Percentiles rank a stretch among this genome's conserved stretches.
phyloP scores from a whole-genome alignment of 805 yeast genomes.

The Cyberlindnera mycetangii region DNA sequence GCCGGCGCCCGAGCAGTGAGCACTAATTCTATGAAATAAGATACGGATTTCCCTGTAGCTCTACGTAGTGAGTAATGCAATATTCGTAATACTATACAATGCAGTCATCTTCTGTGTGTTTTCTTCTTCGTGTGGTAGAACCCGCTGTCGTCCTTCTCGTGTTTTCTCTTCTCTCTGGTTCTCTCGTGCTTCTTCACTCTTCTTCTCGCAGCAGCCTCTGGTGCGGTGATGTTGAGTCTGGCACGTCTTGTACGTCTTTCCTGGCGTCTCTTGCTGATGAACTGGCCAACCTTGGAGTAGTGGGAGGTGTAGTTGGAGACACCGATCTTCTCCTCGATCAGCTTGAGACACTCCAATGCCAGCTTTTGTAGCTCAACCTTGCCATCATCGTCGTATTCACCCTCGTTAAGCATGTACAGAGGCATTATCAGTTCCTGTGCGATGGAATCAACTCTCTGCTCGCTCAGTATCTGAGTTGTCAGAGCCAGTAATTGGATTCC shows the following conservation, averaged over 20 bases:
- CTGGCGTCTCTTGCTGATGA: conserved; percentile 58
- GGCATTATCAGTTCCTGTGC: conserved; percentile 54
- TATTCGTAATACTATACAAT: too few relatives aligned
- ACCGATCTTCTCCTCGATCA: conserved; percentile 69
- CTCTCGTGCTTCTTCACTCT: conserved; percentile 74
- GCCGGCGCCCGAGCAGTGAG: conserved; percentile 6
- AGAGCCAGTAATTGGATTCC: conserved; percentile 71
- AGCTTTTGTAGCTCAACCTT: conserved; percentile 50
- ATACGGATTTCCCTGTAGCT: too few relatives aligned
- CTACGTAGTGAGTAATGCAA: too few relatives aligned
- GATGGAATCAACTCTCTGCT: conserved; percentile 37
- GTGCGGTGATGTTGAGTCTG: conserved; percentile 70
- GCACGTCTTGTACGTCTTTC: conserved; percentile 78
- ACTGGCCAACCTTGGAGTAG: conserved; percentile 61
- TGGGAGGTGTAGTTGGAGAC: conserved; percentile 61
- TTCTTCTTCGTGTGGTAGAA: conserved; percentile 60
- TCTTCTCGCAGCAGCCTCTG: conserved; percentile 77
- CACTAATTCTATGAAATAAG: too few relatives aligned
- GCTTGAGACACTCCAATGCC: conserved; percentile 62
- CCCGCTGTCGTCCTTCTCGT: conserved; percentile 73
- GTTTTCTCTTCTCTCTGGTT: conserved; percentile 73
- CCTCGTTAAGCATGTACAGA: conserved; percentile 46
- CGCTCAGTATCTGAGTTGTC: conserved; percentile 47
- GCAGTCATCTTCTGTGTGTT: conserved; percentile 11
- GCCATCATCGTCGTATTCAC: conserved; percentile 41